A percentile compares a stretch with the other conserved stretches of the same genome.
phyloP scores from a whole-genome alignment of 1,284 basidiomycete species.

The Phaffia rhodozyma region DNA sequence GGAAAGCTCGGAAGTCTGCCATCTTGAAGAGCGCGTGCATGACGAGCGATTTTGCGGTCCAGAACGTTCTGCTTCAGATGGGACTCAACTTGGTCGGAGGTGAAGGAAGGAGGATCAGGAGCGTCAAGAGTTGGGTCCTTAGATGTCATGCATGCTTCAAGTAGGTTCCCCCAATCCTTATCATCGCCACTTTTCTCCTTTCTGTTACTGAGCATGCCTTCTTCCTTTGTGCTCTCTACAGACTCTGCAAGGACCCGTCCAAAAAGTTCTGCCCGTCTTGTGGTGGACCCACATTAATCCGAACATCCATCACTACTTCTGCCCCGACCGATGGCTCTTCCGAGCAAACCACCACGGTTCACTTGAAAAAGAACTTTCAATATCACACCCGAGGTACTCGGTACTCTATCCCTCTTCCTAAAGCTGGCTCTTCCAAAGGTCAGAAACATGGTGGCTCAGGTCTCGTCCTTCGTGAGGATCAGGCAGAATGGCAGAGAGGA shows the following conservation, averaged over 20 bases:
- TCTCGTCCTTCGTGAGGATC: conserved; percentile 79
- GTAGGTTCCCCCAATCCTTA: conserved; percentile 44
- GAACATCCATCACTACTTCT: conserved; percentile 78
- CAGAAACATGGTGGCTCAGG: conserved; percentile 52
- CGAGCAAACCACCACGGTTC: conserved; percentile 60
- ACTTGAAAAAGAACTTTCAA: conserved; percentile 90
- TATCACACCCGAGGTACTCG: conserved; percentile 85
- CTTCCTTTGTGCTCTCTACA: conserved; percentile 30
- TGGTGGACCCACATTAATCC: conserved; percentile 81
- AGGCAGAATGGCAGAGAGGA: conserved; percentile 70
- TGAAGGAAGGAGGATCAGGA: conserved; percentile 80
- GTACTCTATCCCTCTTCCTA: conserved; percentile 86
- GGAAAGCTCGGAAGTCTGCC: conserved; percentile 20
- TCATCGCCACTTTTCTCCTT: background rate
- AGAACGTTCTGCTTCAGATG: conserved; percentile 95
- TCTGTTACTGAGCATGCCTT: background rate
- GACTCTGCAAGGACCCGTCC: conserved; percentile 87
- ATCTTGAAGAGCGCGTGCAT: conserved; percentile 65
- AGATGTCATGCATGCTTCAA: conserved; percentile 99
- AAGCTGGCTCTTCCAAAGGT: conserved; percentile 78
- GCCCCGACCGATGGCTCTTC: conserved; percentile 26
- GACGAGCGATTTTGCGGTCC: conserved; percentile 99
- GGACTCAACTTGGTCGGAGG: conserved; percentile 80
- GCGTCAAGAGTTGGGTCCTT: conserved; percentile 90
- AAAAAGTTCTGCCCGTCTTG: conserved; percentile 98